Evolutionary conservation across 192 early-diverging fungal genomes (phyloP).

Genomic region (Coemansia sp.): DNA sequence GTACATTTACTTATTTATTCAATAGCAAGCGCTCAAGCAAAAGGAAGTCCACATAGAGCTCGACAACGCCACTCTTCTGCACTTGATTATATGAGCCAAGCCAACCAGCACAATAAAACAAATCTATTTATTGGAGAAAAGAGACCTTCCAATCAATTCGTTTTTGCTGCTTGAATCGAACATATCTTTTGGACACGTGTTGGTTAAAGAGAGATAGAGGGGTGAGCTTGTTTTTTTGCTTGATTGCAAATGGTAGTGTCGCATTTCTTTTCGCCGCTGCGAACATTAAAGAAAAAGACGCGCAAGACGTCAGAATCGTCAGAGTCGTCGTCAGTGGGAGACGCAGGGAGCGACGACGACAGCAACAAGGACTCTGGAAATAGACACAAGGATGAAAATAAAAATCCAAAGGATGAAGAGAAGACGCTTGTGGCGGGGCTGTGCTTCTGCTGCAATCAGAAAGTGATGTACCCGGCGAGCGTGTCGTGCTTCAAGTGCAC

Average conservation of each 20-base stretch:
- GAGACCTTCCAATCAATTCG: too few relatives aligned
- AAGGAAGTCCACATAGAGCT: too few relatives aligned
- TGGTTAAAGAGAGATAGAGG: too few relatives aligned
- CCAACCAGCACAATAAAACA: too few relatives aligned
- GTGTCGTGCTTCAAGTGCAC: constrained; percentile 81
- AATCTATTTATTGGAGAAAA: too few relatives aligned
- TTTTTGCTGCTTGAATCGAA: too few relatives aligned
- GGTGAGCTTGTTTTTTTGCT: too few relatives aligned
- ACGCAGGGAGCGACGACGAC: constrained; percentile 6
- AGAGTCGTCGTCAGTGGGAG: background rate
- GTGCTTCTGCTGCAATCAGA: constrained; percentile 45
- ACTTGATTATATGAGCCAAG: too few relatives aligned
- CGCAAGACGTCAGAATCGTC: constrained; percentile 6
- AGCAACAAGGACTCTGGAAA: background rate
- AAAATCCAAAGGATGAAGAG: constrained; percentile 9
- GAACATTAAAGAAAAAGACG: constrained; percentile 46
- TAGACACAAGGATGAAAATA: constrained; percentile 8
- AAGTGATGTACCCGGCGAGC: constrained; percentile 25
- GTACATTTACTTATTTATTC: too few relatives aligned
- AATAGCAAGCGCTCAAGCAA: too few relatives aligned
- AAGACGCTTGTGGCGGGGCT: constrained; percentile 19
- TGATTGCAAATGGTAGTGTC: constrained; percentile 50
- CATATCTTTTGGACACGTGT: too few relatives aligned
- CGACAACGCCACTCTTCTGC: too few relatives aligned
- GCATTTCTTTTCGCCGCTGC: constrained; percentile 49